Evolutionary conservation across 495 filamentous ascomycete genomes (phyloP), one percentile per base, ranked within the genome.

Genomic region (Neurospora sp.): DNA sequence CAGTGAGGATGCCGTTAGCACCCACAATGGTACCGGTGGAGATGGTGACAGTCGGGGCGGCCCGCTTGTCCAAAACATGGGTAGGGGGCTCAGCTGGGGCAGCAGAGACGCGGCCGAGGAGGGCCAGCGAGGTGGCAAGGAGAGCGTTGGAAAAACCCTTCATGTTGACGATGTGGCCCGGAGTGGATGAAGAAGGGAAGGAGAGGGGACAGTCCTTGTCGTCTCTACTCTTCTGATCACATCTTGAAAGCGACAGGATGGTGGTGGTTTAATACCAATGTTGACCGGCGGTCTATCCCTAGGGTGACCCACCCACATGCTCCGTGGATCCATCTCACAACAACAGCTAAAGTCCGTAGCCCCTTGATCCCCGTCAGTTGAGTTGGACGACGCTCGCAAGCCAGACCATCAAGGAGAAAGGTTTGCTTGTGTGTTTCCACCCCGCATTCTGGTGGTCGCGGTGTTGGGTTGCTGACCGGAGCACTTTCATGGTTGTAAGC

Each of bases 21-120:
- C 88, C 89, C n/a, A 89, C 76, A 14, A 90, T 77, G 18, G 84
- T 87, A 68, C 87, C 87, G 39, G 82, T 70, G 2, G 85, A 78
- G 16, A 82, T 80, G 22, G 80, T 75, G 53, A 90, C 88, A 27
- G 83, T 86, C 1, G 82, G 85, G 7, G 78, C 81, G 10, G 78
- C 81, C 65, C 84, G 76, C 75, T 81, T 77, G 73, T 82, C 80
- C 16, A 83, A 42, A 7, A 80, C 77, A 35, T 71, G 74, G 0
- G 80, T 73, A 3, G 80, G 78, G 6, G 80, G 75, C 31, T 82
- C 79, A 37, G 76, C 76, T 6, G 75, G 80, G 9, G 80, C 76
- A 68, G 81, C 77, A 68, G 74, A 71, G 38, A 79, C 76, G 8
- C 68, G 69, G 70, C 77, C 69, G 71, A 80, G 27, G 69, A 78